Evolutionary conservation across 2,329 filamentous ascomycete species (phyloP), one percentile per base, ranked within the genome.

Genomic region (Cryphonectria parasitica): DNA sequence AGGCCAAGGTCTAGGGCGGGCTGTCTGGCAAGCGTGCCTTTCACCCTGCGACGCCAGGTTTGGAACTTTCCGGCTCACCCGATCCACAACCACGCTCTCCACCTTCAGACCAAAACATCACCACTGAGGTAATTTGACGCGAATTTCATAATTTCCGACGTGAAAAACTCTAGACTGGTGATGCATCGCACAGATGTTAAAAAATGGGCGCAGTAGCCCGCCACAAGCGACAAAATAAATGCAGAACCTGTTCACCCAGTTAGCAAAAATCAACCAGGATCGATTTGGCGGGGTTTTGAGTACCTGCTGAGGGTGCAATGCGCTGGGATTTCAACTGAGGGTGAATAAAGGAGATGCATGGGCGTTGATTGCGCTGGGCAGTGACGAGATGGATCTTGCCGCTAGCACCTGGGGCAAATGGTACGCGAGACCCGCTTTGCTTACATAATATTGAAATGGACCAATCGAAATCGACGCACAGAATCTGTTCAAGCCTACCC

Each of bases 11-110:
- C 56, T 60, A 41, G 61, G 67, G 61, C 43, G 17, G 66, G 66
- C 63, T 72, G 69, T 56, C 70, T 62, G 61, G 34, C 31, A 45
- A 72, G 68, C 69, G 65, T 72, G 69, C 67, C 66, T 54, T 68
- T 71, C 62, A 64, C 52, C 54, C 69, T 69, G 69, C 71, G 63
- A 63, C 22, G 63, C 56, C 60, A 68, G n/a, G 17, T 7, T 41
- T 66, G 66, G 31, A 58, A 63, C 43, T 62, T 28, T 43, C 60
- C 66, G 66, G 58, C 58, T 58, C 64, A 45, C 58, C 39, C 66
- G 69, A 72, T 69, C 71, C 69, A 71, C 71, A 68, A 58, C 69
- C 62, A 66, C 65, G 62, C 66, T 43, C 45, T 66, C 56, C 43
- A 34, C 56, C 61, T 63, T 17, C 22, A 52, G 34, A 8, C 66